These are phyloP conservation scores for Sclerospora graminicola DNA, from an alignment of 352 stramenopile species.

Conservation along the genomic window DNA sequence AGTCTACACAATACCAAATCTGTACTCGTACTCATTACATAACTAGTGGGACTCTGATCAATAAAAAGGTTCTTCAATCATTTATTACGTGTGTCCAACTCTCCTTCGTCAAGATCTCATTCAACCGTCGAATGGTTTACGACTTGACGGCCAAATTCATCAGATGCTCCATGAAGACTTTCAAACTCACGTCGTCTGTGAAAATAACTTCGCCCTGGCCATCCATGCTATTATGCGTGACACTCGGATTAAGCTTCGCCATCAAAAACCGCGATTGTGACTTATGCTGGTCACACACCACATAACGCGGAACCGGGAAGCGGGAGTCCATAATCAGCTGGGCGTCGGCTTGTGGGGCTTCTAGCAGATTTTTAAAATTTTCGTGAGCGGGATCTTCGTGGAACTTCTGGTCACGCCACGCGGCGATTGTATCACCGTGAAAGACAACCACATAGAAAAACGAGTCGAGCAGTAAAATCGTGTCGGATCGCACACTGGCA, in stretches of 20 bases:
- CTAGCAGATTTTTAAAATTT: conserved; percentile 97
- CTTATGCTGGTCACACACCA: conserved; percentile 99
- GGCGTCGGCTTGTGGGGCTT: conserved; percentile 95
- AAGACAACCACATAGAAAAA: conserved; percentile 99
- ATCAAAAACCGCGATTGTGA: conserved; percentile 98
- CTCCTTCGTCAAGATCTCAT: neutral
- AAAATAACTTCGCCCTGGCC: conserved; percentile 94
- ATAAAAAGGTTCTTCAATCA: too few relatives aligned
- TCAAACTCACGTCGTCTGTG: conserved; percentile 99
- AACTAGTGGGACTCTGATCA: too few relatives aligned
- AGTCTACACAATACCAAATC: too few relatives aligned
- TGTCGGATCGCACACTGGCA: conserved; percentile 92
- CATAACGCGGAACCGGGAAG: conserved; percentile 98
- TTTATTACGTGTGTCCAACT: too few relatives aligned
- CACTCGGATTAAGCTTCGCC: conserved; percentile 98
- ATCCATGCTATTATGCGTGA: conserved; percentile 95
- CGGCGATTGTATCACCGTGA: conserved; percentile 98
- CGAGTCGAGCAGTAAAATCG: conserved; percentile 98
- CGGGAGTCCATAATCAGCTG: conserved; percentile 98
- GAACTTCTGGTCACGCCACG: conserved; percentile 96
- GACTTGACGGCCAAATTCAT: conserved; percentile 87
- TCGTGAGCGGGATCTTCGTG: conserved; percentile 92
- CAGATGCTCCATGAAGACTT: conserved; percentile 99
- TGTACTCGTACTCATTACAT: too few relatives aligned
- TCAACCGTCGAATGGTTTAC: conserved; percentile 17